Base-by-base conservation (phyloP, 2,329 filamentous ascomycete species). In the Stachybotrys elegans region DNA sequence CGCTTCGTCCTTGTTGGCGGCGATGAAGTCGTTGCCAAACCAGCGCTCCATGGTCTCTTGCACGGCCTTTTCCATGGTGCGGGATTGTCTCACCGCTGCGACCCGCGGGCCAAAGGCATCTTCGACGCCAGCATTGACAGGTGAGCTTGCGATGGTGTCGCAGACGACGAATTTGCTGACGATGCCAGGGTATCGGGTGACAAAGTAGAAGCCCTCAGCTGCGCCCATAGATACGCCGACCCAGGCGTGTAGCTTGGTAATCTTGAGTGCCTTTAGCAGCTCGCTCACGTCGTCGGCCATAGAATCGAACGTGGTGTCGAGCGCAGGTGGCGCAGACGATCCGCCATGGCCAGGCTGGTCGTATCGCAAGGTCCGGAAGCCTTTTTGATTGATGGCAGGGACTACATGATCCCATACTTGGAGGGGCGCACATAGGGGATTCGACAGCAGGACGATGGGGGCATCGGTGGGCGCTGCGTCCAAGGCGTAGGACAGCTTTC, bases 191-290 rank as follows among this genome's bases (percentile, higher is more conserved):
- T 69, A 65, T 43, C 56, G 59, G 5, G 58, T 57, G 1, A 58
- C 58, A 48, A 71, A 72, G 44, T 61, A 60, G 40, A 71, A 51
- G 17, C 65, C 65, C 1, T 59, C 64, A 1, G 66, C 59, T 7
- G 65, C 70, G 19, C 70, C 70, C 66, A 73, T 70, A 11, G 68
- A 72, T 1, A 72, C 67, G 2, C 69, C 69, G 7, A 73, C 55
- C 69, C 68, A 73, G 4, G 63, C 60, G 43, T 67, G 55, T 6
- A 69, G 45, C 17, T 49, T 57, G 5, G 47, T 37, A 23, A 70
- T 57, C 6, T 50, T 49, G 4, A 69, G 56, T 14, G 58, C 47
- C 2, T 48, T 37, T 2, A 72, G 51, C 5, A 72, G 59, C n/a
- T 54, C 45, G 32, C 52, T 43, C 1, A 69, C 63, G 40, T 71